Percentiles rank a stretch among this genome's conserved stretches.
These are phyloP conservation scores for Fonsecaea monophora DNA, from an alignment of 2,329 filamentous ascomycete species.

Conservation along the genomic window DNA sequence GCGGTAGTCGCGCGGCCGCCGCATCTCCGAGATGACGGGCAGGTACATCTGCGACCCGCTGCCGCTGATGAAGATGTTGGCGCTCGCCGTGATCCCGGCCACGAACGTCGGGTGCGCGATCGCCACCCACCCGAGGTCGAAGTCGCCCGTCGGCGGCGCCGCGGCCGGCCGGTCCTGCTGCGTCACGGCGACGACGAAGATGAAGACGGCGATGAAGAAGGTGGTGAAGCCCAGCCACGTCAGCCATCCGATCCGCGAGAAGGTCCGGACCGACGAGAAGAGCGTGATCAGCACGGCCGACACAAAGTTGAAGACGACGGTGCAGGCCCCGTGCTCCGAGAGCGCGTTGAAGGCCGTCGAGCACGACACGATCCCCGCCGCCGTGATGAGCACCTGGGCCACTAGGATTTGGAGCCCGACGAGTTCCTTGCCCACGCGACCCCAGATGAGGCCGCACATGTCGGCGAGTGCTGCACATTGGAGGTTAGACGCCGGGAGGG, in stretches of 20 bases:
- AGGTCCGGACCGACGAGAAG: slow-evolving; percentile 16
- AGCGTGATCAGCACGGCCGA: slow-evolving; percentile 38
- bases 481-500: slow-evolving; percentile 44
- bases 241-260: slow-evolving; percentile 11
- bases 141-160: slow-evolving; percentile 43
- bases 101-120: slow-evolving; percentile 41
- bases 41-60: slow-evolving; percentile 46
- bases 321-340: slow-evolving; percentile 48
- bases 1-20: slow-evolving; percentile 45
- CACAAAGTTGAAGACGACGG: slow-evolving; percentile 42
- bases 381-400: slow-evolving; percentile 46
- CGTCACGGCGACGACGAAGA: slow-evolving; percentile 38
- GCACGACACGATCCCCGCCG: slow-evolving; percentile 52
- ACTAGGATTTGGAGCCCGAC: slow-evolving; percentile 17
- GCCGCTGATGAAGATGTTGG: slow-evolving; percentile 44
- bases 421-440: slow-evolving; percentile 19
- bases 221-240: slow-evolving; percentile 15
- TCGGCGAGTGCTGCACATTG: slow-evolving; percentile 45
- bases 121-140: slow-evolving; percentile 43
- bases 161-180: slow-evolving; percentile 46
- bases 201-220: slow-evolving; percentile 26
- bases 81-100: slow-evolving; percentile 43
- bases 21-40: slow-evolving; percentile 51
- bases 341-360: slow-evolving; percentile 54
- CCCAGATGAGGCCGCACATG: slow-evolving; percentile 51